A percentile compares a stretch with the other conserved stretches of the same genome.
Evolutionary conservation across 495 filamentous ascomycete species (phyloP).

Genomic region (Neurospora sp.): DNA sequence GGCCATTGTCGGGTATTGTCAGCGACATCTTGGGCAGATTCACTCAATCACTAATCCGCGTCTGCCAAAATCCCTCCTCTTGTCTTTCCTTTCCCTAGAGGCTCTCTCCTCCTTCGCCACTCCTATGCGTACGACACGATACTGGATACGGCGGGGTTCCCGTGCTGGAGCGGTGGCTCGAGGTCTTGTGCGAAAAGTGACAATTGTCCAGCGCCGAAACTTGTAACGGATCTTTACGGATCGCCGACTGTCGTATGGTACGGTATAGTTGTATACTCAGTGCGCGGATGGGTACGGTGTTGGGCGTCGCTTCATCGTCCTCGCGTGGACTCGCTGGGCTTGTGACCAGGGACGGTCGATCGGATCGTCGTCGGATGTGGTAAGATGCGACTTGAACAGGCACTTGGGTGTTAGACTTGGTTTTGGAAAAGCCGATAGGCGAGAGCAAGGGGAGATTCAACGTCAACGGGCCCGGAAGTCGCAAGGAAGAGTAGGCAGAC

Average conservation of each 20-base stretch:
- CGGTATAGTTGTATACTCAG: neutral
- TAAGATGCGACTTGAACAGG: neutral
- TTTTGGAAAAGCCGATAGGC: neutral
- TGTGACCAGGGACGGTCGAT: neutral
- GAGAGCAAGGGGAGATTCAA: neutral
- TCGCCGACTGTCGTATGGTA: neutral
- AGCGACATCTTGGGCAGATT: conserved; percentile 22
- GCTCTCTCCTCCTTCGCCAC: neutral
- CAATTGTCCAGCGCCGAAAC: neutral
- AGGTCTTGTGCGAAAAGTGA: neutral
- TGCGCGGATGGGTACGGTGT: neutral
- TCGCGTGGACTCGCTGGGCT: neutral
- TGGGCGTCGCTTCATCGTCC: neutral
- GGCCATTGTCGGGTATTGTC: conserved; percentile 31
- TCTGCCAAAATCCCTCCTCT: conserved; percentile 1
- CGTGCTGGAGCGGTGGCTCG: neutral
- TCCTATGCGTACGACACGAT: neutral
- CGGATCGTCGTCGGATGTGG: neutral
- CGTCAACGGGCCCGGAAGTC: neutral
- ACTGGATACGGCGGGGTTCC: neutral
- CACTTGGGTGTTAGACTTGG: neutral
- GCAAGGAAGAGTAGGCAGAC: neutral
- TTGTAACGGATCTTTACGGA: neutral
- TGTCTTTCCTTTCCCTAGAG: neutral
- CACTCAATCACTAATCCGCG: conserved; percentile 3